Evolutionary conservation across 345 rosid species (phyloP).

Genomic region (Iberis pinnata): DNA sequence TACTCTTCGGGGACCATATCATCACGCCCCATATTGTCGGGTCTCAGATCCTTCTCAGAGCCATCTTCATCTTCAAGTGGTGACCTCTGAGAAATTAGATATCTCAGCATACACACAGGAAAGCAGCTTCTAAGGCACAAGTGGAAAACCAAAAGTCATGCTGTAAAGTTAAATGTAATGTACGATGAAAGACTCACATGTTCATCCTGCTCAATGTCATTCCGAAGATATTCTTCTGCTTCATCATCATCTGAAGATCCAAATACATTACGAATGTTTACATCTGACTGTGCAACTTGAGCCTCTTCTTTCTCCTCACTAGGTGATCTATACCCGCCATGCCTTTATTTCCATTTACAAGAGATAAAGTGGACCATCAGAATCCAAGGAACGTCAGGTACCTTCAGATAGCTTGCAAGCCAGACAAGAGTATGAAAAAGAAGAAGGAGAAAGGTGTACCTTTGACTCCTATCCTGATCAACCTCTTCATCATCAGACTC

Average conservation of each 20-base stretch:
- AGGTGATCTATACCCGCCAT: conserved; percentile 47
- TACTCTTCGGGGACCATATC: conserved; percentile 61
- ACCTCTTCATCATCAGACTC: conserved; percentile 86
- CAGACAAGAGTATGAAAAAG: conserved; percentile 7
- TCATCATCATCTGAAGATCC: conserved; percentile 98
- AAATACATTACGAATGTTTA: conserved; percentile 94
- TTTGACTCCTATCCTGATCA: conserved; percentile 62
- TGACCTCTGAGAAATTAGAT: conserved; percentile 44
- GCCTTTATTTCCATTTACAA: conserved; percentile 14
- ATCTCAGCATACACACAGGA: background rate
- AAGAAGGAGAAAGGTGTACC: conserved; percentile 34
- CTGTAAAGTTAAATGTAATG: conserved; percentile 7
- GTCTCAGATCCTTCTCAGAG: conserved; percentile 59
- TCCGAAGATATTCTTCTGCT: conserved; percentile 53
- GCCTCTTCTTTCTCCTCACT: conserved; percentile 60
- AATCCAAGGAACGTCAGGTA: conserved; percentile 12
- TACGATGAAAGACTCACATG: conserved; percentile 43
- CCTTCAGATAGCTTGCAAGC: conserved; percentile 19
- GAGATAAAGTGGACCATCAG: conserved; percentile 15
- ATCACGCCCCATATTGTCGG: conserved; percentile 51
- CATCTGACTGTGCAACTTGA: conserved; percentile 52
- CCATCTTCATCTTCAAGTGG: conserved; percentile 77
- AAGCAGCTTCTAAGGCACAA: conserved; percentile 5
- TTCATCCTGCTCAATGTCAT: conserved; percentile 61
- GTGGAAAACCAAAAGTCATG: conserved; percentile 8